Base-by-base conservation (phyloP, 1,139 yeast genomes). In the Scheffersomyces quercinus region DNA sequence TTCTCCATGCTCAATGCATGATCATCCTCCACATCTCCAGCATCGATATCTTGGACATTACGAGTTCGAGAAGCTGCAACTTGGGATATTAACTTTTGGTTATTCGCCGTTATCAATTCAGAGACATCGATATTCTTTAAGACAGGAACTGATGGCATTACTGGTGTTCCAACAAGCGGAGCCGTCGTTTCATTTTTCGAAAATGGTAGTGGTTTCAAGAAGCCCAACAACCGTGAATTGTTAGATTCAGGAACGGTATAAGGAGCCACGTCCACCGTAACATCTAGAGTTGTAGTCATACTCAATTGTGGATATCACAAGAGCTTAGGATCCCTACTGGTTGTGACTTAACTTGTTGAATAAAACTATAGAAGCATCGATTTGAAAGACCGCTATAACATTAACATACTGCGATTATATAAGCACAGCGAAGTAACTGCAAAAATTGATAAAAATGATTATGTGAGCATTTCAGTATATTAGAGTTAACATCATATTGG, bases 41-140 rank as follows among this genome's bases (percentile, higher is more conserved):
- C 24, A 20, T 20, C 26, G 26, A 20, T 20, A 5, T 16, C 32
- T 13, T 26, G 31, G 5, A 15, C 39, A 26, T 20, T 35, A 4
- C 35, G 35, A 8, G 12, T 15, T 31, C 35, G 15, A 14, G 15
- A 15, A 10, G 35, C 16, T 9, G 35, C 35, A 4, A 6, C 20
- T 29, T 38, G 41, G 35, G 54, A 38, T 7, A 49, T 39, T 11
- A 64, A 49, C 38, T 58, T 64, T 5, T 50, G 52, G 29, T 58
- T 59, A 41, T 67, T 67, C 28, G 55, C 47, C 29, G 51, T 49
- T 15, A 67, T 49, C 11, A 63, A 47, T 12, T 49, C 49, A 9
- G 58, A 46, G 7, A 64, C 58, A 50, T 68, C 71, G 4, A 61
- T 38, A 8, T 48, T 47, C 30, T 47, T 48, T 7, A 59, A 54